Evolutionary conservation across 2,329 filamentous ascomycete genomes (phyloP).

Genomic region (Cryphonectria japonica): DNA sequence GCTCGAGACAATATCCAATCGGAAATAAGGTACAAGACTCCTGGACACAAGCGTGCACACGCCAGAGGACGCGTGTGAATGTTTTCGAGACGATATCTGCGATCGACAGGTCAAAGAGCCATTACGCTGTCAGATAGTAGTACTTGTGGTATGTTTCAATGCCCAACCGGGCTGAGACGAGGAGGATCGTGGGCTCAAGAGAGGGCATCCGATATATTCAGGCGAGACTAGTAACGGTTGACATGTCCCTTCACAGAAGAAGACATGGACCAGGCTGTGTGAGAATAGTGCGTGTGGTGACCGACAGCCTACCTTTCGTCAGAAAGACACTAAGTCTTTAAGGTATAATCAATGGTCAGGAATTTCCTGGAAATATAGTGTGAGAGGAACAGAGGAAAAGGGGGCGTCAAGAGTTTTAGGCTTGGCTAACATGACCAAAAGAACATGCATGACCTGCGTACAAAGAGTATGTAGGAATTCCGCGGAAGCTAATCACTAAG

Average conservation of each 20-base stretch:
- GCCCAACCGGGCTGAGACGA: neutral
- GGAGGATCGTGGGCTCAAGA: neutral
- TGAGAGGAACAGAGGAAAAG: neutral
- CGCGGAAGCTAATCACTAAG: neutral
- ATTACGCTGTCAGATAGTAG: neutral
- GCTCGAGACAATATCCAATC: slow-evolving; percentile 20
- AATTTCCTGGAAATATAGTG: neutral
- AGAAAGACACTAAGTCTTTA: neutral
- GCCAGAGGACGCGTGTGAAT: neutral
- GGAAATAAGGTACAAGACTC: slow-evolving; percentile 17
- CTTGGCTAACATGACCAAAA: neutral
- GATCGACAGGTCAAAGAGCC: slow-evolving; percentile 14
- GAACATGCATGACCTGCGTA: neutral
- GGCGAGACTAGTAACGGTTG: neutral
- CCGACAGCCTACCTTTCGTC: neutral
- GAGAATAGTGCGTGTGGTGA: neutral
- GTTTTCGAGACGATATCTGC: slow-evolving; percentile 12
- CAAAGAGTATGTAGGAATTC: neutral
- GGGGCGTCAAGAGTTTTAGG: neutral
- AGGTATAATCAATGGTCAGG: neutral
- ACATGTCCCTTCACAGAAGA: neutral
- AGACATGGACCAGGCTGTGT: neutral
- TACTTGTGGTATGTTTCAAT: neutral
- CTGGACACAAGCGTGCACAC: slow-evolving; percentile 7
- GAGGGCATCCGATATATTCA: neutral